These are phyloP conservation scores for Puccinia hordei DNA, from an alignment of 1,284 basidiomycete species.

Conservation along the genomic window DNA sequence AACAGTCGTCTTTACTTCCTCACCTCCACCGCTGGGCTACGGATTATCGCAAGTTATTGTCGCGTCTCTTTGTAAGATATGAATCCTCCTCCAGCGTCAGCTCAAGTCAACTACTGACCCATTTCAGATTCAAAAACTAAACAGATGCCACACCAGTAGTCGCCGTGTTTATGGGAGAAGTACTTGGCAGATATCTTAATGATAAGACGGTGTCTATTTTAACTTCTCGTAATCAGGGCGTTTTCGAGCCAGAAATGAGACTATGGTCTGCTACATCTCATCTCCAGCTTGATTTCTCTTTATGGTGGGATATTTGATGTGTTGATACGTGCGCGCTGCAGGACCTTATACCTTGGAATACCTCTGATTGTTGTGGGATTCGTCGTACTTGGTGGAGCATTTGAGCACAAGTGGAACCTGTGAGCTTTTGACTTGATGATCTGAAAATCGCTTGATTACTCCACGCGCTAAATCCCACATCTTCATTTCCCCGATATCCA, in stretches of 20 bases:
- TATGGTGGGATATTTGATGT: not conserved
- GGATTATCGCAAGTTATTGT: conserved; percentile 67
- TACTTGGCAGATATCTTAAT: conserved; percentile 69
- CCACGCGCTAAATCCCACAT: too few species aligned
- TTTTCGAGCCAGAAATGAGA: conserved; percentile 72
- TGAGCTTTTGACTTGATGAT: conserved; percentile 30
- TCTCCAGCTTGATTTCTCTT: not conserved
- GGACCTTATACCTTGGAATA: conserved; percentile 69
- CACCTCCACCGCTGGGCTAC: conserved; percentile 67
- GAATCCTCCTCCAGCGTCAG: too few species aligned
- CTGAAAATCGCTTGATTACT: too few species aligned
- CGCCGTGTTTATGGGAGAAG: conserved; percentile 69
- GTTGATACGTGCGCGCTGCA: conserved; percentile 54
- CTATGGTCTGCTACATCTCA: conserved; percentile 64
- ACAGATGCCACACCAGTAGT: conserved; percentile 60
- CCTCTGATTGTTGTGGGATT: conserved; percentile 70
- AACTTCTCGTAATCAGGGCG: conserved; percentile 67
- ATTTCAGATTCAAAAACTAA: conserved; percentile 42
- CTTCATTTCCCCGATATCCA: not conserved
- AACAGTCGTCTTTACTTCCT: conserved; percentile 64
- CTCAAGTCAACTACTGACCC: not conserved
- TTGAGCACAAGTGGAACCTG: conserved; percentile 39
- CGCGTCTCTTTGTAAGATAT: conserved; percentile 68
- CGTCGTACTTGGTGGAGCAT: conserved; percentile 59
- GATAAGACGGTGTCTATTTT: conserved; percentile 69